phyloP scores from a whole-genome alignment of 129 eudicot species.

The Artemisia annua region DNA sequence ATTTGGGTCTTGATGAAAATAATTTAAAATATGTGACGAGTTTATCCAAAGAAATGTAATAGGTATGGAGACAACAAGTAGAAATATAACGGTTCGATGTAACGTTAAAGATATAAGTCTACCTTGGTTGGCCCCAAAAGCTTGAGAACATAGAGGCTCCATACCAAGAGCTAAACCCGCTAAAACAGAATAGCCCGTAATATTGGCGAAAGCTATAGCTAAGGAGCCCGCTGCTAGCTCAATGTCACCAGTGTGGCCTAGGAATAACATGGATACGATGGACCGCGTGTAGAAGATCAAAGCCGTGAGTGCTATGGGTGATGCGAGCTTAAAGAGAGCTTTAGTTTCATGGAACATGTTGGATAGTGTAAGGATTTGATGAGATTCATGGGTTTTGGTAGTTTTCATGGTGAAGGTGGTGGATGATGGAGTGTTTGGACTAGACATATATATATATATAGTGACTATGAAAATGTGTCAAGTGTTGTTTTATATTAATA shows the following conservation, averaged over 20 bases:
- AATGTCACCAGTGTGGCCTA: conserved; percentile 43
- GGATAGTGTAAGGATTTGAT: conserved; percentile 4
- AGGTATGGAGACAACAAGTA: conserved; percentile 38
- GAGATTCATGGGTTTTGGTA: neutral
- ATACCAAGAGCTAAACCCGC: conserved; percentile 45
- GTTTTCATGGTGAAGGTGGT: neutral
- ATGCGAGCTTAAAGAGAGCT: conserved; percentile 15
- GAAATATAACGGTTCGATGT: conserved; percentile 36
- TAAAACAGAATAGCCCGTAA: conserved; percentile 53
- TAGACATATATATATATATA: neutral
- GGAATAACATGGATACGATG: conserved; percentile 44
- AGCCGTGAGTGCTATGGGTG: conserved; percentile 32
- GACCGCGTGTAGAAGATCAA: conserved; percentile 39
- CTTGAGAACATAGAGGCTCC: conserved; percentile 58
- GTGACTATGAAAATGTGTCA: conserved; percentile 5
- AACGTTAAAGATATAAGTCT: conserved; percentile 29
- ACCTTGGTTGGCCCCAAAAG: conserved; percentile 45
- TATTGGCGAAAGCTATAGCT: conserved; percentile 49
- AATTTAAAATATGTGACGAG: conserved; percentile 26
- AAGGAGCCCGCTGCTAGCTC: conserved; percentile 50
- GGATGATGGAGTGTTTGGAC: neutral
- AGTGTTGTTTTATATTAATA: neutral
- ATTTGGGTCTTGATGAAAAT: conserved; percentile 39
- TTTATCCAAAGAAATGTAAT: conserved; percentile 44
- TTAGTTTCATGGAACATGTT: conserved; percentile 14